Percentiles rank a stretch among this genome's conserved stretches.
Conservation (phyloP, 169 alveolate species). For the Cryptosporidium sp. region DNA sequence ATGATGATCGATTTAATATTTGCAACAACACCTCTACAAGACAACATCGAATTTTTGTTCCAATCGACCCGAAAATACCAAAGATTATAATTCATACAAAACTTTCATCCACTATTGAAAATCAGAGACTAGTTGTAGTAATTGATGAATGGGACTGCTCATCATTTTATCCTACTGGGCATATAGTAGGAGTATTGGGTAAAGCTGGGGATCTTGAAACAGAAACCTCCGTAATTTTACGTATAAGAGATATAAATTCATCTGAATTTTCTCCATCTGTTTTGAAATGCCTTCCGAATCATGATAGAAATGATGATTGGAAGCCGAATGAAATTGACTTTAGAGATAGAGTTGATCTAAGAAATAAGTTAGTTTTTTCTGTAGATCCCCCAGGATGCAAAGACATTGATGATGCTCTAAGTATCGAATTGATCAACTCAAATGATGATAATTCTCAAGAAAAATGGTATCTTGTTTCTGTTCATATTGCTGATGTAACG, state of each 20-base stretch:
- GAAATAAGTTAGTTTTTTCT: slow-evolving; percentile 91
- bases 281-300: slow-evolving; percentile 46
- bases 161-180: slow-evolving; percentile 92
- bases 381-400: slow-evolving; percentile 99
- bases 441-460: slow-evolving; percentile 82
- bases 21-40: slow-evolving; percentile 70
- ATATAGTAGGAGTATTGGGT: slow-evolving; percentile 92
- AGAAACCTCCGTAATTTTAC: slow-evolving; percentile 83
- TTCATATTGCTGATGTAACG: slow-evolving; percentile 99
- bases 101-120: slow-evolving; percentile 84
- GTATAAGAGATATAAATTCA: slow-evolving; percentile 44
- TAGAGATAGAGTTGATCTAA: slow-evolving; percentile 85
- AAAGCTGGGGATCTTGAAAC: slow-evolving; percentile 89
- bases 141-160: slow-evolving; percentile 89
- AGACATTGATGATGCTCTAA: slow-evolving; percentile 98
- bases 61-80: slow-evolving; percentile 92
- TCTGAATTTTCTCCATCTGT: slow-evolving; percentile 59
- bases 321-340: slow-evolving; percentile 81
- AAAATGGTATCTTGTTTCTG: slow-evolving; percentile 91
- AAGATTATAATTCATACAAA: slow-evolving; percentile 86
- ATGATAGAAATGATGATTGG: slow-evolving; percentile 55
- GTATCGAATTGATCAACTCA: slow-evolving; percentile 83
- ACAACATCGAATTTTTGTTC: slow-evolving; percentile 89
- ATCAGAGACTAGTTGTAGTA: slow-evolving; percentile 91
- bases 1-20: slow-evolving; percentile 65